Base-by-base conservation (phyloP, 257 asterid species). In the Anisodus tanguticus region DNA sequence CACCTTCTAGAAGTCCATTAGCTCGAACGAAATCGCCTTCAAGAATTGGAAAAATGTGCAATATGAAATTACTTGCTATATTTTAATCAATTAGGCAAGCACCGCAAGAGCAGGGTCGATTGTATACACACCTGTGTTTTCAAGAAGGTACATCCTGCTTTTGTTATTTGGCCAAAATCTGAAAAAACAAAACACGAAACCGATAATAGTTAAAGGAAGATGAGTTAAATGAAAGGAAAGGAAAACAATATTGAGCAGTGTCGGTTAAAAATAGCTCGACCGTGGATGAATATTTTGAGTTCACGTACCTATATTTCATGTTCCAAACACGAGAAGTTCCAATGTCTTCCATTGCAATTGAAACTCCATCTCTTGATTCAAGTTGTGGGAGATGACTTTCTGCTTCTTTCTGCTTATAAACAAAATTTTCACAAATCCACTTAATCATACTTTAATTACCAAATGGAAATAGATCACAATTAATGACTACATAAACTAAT, bases 71-170 rank as follows among this genome's bases (percentile, higher is more conserved):
- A 47, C 53, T 37, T 39, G 16, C 26, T 68, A 68, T 68, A 9
- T 39, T 16, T 1, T 7, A 69, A 69, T 69, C 26, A 39, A 39
- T 58, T 39, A 15, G 3, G 31, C 53, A 39, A 69, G 5, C 35
- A 31, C 1, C 35, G 77, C 53, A 69, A 15, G 31, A 15, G 26
- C 12, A 2, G 53, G 51, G 77, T 68, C 4, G 13, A 19, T n/a
- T 6, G 19, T 2, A n/a, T 9, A 4, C 26, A 43, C 82, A 95
- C 98, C 98, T 53, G 98, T 91, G 90, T 95, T 95, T 86, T 95
- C 98, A 51, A 95, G 97, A 83, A 95, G 95, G 91, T 95, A 94
- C 99, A 95, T 95, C 85, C 98, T 87, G 88, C 99, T 95, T 83
- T 94, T 95, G 94, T 95, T 94, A 67, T 95, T 95, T 62, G 35